Evolutionary conservation across 148 eudicot genomes (phyloP).

Genomic region (Cornus florida): DNA sequence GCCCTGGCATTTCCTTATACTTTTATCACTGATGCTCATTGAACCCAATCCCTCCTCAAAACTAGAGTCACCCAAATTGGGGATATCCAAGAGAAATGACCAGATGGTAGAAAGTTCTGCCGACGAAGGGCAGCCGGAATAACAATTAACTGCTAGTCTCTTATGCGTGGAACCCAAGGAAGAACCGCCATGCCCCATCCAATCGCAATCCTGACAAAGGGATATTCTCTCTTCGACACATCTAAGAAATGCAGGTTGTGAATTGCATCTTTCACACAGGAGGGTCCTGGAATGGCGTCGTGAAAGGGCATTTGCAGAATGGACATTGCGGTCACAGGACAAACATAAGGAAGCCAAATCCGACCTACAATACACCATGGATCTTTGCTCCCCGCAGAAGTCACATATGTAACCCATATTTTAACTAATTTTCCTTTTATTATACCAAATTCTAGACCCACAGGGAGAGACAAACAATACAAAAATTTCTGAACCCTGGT

Average conservation of each 20-base stretch:
- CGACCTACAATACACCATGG: slow-evolving; percentile 90
- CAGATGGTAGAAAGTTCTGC: slow-evolving; percentile 76
- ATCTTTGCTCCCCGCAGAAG: slow-evolving; percentile 73
- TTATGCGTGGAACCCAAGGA: slow-evolving; percentile 48
- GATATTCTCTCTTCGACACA: slow-evolving; percentile 73
- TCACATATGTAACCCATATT: slow-evolving; percentile 84
- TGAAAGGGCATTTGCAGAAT: slow-evolving; percentile 94
- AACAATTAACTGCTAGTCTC: slow-evolving; percentile 59
- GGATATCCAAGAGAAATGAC: slow-evolving; percentile 63
- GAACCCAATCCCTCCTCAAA: slow-evolving; percentile 69
- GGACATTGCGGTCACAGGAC: slow-evolving; percentile 93
- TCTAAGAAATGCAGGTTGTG: slow-evolving; percentile 72
- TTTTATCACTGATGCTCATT: slow-evolving; percentile 51
- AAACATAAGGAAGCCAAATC: slow-evolving; percentile 89
- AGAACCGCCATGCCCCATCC: slow-evolving; percentile 50
- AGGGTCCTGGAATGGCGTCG: slow-evolving; percentile 89
- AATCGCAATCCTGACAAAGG: slow-evolving; percentile 81
- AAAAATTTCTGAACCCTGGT: background rate
- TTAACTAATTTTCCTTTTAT: slow-evolving; percentile 1
- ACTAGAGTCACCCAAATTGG: slow-evolving; percentile 40
- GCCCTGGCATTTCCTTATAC: slow-evolving; percentile 11
- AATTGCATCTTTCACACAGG: slow-evolving; percentile 77
- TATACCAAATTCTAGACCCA: background rate
- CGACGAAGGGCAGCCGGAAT: slow-evolving; percentile 89
- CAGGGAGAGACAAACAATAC: background rate